Percentiles rank a stretch among this genome's conserved stretches.
These are phyloP conservation scores for Calonectria pteridis DNA, from an alignment of 2,329 filamentous ascomycete species.

Conservation along the genomic window DNA sequence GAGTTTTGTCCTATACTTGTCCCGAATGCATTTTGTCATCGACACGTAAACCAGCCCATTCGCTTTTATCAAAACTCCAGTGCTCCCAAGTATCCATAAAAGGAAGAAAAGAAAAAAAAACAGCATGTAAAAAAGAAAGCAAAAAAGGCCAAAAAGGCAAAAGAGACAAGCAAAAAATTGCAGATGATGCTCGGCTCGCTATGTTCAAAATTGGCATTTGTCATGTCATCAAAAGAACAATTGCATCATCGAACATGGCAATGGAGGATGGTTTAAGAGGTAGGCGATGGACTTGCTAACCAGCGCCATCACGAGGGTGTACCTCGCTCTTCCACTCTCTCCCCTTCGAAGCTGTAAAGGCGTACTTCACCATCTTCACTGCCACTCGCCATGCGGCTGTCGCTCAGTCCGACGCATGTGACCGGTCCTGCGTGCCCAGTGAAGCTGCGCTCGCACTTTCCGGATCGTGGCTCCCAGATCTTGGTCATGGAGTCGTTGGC, in stretches of 20 bases:
- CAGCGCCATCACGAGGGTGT: conserved; percentile 59
- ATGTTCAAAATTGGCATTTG: background rate
- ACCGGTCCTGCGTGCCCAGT: conserved; percentile 92
- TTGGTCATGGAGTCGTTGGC: conserved; percentile 97
- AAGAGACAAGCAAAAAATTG: background rate
- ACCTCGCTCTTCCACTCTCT: conserved; percentile 62
- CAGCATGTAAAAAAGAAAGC: background rate
- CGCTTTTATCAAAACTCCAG: conserved; percentile 24
- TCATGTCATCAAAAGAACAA: conserved; percentile 13
- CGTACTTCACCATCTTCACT: conserved; percentile 94
- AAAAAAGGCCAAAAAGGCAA: background rate
- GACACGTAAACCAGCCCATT: conserved; percentile 9
- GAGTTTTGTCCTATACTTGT: conserved; percentile 9
- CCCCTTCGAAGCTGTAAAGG: conserved; percentile 80
- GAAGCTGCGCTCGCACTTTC: conserved; percentile 92
- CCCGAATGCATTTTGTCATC: conserved; percentile 12
- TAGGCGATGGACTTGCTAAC: background rate
- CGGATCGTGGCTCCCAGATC: conserved; percentile 90
- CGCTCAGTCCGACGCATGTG: conserved; percentile 91
- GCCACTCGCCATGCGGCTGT: conserved; percentile 89
- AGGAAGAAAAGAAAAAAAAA: background rate
- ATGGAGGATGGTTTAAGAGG: background rate
- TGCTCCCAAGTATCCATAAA: conserved; percentile 2
- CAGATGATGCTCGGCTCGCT: background rate
- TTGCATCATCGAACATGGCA: conserved; percentile 10